phyloP scores from a whole-genome alignment of 495 filamentous ascomycete species.

The Ramalina peruviana region DNA sequence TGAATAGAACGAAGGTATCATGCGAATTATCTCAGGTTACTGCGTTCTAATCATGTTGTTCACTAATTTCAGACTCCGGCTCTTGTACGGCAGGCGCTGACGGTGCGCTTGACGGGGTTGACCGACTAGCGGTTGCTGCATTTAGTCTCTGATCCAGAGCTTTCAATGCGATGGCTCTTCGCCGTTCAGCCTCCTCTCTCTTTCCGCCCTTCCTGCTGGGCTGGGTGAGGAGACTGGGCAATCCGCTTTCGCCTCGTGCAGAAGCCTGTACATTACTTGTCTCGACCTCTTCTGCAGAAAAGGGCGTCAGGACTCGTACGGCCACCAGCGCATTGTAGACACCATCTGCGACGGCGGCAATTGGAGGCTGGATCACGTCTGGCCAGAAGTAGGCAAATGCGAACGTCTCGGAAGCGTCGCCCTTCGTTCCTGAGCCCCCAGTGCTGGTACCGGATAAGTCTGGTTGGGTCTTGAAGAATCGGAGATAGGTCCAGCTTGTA shows the following conservation, averaged over 20 bases:
- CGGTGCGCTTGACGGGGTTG: slow-evolving; percentile 20
- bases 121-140: slow-evolving; percentile 49
- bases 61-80: neutral
- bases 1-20: too few relatives aligned
- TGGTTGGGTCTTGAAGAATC: slow-evolving; percentile 82
- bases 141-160: slow-evolving; percentile 85
- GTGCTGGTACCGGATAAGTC: slow-evolving; percentile 40
- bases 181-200: slow-evolving; percentile 81
- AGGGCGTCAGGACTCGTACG: slow-evolving; percentile 67
- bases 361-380: slow-evolving; percentile 63
- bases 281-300: slow-evolving; percentile 72
- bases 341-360: slow-evolving; percentile 57
- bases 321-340: slow-evolving; percentile 63
- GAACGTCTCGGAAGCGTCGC: slow-evolving; percentile 92
- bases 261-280: slow-evolving; percentile 60
- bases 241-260: slow-evolving; percentile 50
- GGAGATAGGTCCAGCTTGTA: slow-evolving; percentile 87
- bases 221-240: slow-evolving; percentile 45
- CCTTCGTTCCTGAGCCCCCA: slow-evolving; percentile 40
- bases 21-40: too few relatives aligned
- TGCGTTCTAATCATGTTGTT: too few relatives aligned
- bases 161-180: slow-evolving; percentile 77
- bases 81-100: slow-evolving; percentile 20
- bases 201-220: slow-evolving; percentile 33
- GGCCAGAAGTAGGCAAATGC: slow-evolving; percentile 93